Base-by-base conservation (phyloP, 2,329 filamentous ascomycete species). In the Ceratocystis eucalypticola region DNA sequence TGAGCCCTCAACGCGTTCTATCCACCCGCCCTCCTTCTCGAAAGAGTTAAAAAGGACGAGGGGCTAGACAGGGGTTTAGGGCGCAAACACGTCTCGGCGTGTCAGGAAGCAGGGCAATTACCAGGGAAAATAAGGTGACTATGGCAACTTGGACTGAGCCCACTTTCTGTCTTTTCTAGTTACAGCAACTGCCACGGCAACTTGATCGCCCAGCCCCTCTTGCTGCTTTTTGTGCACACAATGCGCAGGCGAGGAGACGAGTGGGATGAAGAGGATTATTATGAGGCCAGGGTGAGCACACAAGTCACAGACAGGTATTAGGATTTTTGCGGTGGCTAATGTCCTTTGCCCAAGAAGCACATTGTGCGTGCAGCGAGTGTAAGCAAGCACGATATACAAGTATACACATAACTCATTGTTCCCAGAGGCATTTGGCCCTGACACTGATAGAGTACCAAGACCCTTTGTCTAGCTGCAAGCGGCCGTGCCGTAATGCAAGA, bases 141-240 rank as follows among this genome's bases (percentile, higher is more conserved):
- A 50, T 48, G 22, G 62, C 44, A 48, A 46, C 61, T 63, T 6
- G 22, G 37, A 41, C 10, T 28, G 5, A 63, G n/a, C 33, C 33
- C 33, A 37, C 30, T 17, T 28, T 17, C 22, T 59, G 53, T 12
- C 37, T 41, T 41, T 22, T 50, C n/a, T 22, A 50, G 22, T 22
- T 50, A 20, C 37, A 62, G 59, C 59, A 62, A 44, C 61, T 59
- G 25, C 12, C 55, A 59, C 28, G 17, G 55, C 55, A 59, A 59
- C 55, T 59, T 59, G 55, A 41, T 41, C 37, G 37, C 25, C 55
- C 55, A 59, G 28, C 25, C 55, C 55, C 55, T 53, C 48, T 7
- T 25, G 8, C 8, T 5, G 12, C n/a, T 8, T 22, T 22, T 10
- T 22, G 20, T 22, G 17, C 46, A 7, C 46, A 20, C 22, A 22